Evolutionary conservation across 208 protist species (phyloP).

Genomic region (Wallacemonas rigidus): DNA sequence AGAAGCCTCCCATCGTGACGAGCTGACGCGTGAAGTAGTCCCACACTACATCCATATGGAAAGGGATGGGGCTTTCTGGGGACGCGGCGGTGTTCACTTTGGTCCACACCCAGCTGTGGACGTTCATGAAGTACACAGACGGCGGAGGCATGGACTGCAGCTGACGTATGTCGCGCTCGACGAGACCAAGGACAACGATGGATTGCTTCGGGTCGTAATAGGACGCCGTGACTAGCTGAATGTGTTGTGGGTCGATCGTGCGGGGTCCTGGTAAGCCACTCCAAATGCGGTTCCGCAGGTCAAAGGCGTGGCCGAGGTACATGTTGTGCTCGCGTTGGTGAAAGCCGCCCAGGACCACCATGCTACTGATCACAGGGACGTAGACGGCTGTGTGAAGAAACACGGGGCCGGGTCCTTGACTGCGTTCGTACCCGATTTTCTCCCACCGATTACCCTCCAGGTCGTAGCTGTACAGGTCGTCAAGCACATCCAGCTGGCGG

Average conservation of each 20-base stretch:
- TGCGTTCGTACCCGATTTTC: slow-evolving; percentile 63
- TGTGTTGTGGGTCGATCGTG: slow-evolving; percentile 64
- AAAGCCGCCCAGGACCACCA: slow-evolving; percentile 85
- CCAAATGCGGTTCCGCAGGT: slow-evolving; percentile 81
- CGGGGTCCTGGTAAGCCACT: slow-evolving; percentile 71
- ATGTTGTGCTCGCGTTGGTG: slow-evolving; percentile 85
- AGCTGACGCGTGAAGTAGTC: slow-evolving; percentile 55
- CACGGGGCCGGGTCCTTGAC: slow-evolving; percentile 70
- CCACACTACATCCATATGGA: slow-evolving; percentile 75
- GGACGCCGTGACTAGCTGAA: slow-evolving; percentile 67
- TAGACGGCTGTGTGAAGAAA: slow-evolving; percentile 84
- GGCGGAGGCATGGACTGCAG: slow-evolving; percentile 28
- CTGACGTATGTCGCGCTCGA: slow-evolving; percentile 25
- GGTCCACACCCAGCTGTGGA: slow-evolving; percentile 68
- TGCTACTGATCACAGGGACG: slow-evolving; percentile 53
- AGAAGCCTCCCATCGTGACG: slow-evolving; percentile 58
- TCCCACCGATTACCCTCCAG: slow-evolving; percentile 73
- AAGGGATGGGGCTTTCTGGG: slow-evolving; percentile 79
- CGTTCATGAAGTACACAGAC: slow-evolving; percentile 73
- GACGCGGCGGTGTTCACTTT: slow-evolving; percentile 58
- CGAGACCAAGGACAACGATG: slow-evolving; percentile 72
- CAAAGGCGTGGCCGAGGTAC: slow-evolving; percentile 80
- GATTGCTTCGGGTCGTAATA: slow-evolving; percentile 41
- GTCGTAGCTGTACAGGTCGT: slow-evolving; percentile 78
- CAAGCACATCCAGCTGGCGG: slow-evolving; percentile 73